Evolutionary conservation across 2,329 filamentous ascomycete genomes (phyloP).

Genomic region (Rosellinia necatrix): DNA sequence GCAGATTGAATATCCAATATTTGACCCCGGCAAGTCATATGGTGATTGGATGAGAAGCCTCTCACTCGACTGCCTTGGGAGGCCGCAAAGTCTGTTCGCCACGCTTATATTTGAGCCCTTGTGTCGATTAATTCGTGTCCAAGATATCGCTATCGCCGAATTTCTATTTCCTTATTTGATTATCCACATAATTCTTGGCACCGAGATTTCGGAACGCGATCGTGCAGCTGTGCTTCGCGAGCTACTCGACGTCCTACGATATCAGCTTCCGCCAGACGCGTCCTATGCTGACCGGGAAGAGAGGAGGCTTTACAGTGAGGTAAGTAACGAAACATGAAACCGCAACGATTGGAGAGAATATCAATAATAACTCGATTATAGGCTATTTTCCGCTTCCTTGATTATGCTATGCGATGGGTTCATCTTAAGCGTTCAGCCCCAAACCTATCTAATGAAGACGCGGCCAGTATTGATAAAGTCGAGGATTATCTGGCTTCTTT

Average conservation of each 20-base stretch:
- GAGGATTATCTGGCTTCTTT: constrained; percentile 63
- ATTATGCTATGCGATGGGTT: constrained; percentile 90
- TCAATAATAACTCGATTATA: constrained; percentile 45
- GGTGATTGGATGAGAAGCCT: constrained; percentile 81
- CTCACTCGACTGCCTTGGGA: constrained; percentile 80
- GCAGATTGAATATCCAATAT: constrained; percentile 76
- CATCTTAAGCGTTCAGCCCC: constrained; percentile 68
- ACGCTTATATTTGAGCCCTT: constrained; percentile 80
- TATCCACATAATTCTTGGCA: constrained; percentile 79
- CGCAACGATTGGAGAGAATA: neutral
- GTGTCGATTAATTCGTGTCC: constrained; percentile 79
- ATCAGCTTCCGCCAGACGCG: constrained; percentile 56
- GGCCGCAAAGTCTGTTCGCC: constrained; percentile 74
- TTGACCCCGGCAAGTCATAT: constrained; percentile 69
- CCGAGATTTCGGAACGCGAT: constrained; percentile 63
- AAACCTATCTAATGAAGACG: constrained; percentile 46
- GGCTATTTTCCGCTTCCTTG: constrained; percentile 87
- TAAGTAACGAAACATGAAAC: constrained; percentile 46
- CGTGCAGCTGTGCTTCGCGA: constrained; percentile 71
- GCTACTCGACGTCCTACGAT: constrained; percentile 72
- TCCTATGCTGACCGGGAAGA: constrained; percentile 71
- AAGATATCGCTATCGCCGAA: constrained; percentile 82
- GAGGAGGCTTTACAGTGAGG: constrained; percentile 85
- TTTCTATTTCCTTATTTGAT: constrained; percentile 89
- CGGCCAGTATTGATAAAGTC: constrained; percentile 55